Conservation (phyloP, 2,329 filamentous ascomycete genomes). For the Aspergillus fumigatus region DNA sequence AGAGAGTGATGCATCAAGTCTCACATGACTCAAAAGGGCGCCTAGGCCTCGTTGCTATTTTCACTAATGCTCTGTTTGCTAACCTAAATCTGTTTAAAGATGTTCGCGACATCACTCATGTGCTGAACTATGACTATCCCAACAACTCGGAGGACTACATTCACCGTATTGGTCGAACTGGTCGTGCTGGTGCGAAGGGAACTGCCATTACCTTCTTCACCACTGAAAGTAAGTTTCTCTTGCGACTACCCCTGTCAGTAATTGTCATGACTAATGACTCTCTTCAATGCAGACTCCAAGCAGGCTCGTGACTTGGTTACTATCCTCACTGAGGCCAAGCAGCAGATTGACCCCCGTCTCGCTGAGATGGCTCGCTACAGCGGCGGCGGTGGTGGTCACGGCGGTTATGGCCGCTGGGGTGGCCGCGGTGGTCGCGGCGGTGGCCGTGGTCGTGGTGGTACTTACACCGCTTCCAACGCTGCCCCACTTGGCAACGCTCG, state of each 20-base stretch:
- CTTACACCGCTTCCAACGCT: conserved; percentile 55
- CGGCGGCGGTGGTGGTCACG: conserved; percentile 70
- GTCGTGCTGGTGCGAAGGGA: conserved; percentile 76
- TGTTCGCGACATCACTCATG: conserved; percentile 99
- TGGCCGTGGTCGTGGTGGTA: conserved; percentile 47
- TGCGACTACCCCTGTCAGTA: background rate
- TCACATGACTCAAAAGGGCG: conserved; percentile 57
- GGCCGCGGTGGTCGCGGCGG: conserved; percentile 57
- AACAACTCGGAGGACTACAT: conserved; percentile 77
- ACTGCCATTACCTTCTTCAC: conserved; percentile 98
- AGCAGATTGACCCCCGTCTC: conserved; percentile 93
- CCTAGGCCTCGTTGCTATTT: conserved; percentile 40
- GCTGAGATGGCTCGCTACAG: conserved; percentile 93
- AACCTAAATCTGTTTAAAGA: conserved; percentile 77
- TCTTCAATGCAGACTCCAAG: conserved; percentile 63
- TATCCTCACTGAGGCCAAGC: conserved; percentile 93
- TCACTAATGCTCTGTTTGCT: conserved; percentile 59
- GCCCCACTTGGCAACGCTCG: conserved; percentile 54
- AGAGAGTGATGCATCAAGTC: conserved; percentile 58
- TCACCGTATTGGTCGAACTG: conserved; percentile 65
- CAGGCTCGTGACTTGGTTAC: conserved; percentile 94
- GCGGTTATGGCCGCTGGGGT: conserved; percentile 52
- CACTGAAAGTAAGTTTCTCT: conserved; percentile 83
- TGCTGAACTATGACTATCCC: conserved; percentile 99
- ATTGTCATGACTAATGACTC: conserved; percentile 11